Percentiles rank a stretch among this genome's conserved stretches.
phyloP scores from a whole-genome alignment of 106 monocot species.

The Dendrobium nobile region DNA sequence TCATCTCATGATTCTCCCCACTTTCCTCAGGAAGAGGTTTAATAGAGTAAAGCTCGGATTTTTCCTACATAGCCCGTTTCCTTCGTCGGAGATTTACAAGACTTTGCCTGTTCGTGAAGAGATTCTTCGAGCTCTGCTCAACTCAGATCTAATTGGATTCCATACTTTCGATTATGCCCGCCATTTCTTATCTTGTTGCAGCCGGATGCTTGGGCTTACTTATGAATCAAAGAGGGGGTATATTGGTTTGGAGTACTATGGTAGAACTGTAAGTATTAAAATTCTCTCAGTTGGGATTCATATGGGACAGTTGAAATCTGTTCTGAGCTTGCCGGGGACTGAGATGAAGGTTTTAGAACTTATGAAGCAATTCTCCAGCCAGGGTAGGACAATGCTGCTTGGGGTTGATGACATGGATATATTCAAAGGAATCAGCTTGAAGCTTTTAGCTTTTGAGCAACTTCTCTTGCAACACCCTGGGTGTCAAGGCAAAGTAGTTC shows the following conservation, averaged over 20 bases:
- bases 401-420: constrained; percentile 79
- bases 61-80: constrained; percentile 70
- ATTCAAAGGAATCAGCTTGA: constrained; percentile 68
- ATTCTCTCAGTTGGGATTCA: constrained; percentile 78
- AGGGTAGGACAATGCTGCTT: constrained; percentile 38
- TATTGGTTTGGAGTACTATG: constrained; percentile 68
- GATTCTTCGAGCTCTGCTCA: constrained; percentile 51
- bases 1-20: constrained; percentile 72
- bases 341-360: constrained; percentile 40
- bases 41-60: constrained; percentile 68
- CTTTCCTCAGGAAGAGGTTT: constrained; percentile 64
- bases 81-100: constrained; percentile 61
- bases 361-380: constrained; percentile 29
- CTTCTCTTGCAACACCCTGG: constrained; percentile 42
- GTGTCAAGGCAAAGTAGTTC: constrained; percentile 36
- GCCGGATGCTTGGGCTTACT: constrained; percentile 60
- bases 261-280: constrained; percentile 54
- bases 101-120: constrained; percentile 58
- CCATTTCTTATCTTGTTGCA: constrained; percentile 67
- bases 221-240: constrained; percentile 67
- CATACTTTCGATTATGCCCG: constrained; percentile 78
- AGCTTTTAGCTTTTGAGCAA: constrained; percentile 63
- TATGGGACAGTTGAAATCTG: constrained; percentile 50
- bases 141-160: constrained; percentile 63
- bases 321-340: constrained; percentile 35